Conservation (phyloP, 2,329 filamentous ascomycete genomes). For the Herpotrichia juniperi region DNA sequence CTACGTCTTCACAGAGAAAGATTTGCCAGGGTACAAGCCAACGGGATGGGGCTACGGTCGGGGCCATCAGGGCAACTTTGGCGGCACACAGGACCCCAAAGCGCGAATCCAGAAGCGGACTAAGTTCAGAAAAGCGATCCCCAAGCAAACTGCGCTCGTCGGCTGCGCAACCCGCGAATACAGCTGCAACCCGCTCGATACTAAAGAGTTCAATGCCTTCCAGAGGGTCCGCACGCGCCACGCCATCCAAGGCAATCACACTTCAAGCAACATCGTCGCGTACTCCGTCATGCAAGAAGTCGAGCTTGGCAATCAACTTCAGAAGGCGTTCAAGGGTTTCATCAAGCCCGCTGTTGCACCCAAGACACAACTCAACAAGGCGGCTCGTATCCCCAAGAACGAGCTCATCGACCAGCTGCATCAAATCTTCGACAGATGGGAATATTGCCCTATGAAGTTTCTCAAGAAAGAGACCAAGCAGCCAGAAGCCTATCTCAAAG, state of each 20-base stretch:
- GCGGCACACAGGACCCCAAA: constrained; percentile 37
- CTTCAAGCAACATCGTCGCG: constrained; percentile 32
- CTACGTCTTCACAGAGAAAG: constrained; percentile 91
- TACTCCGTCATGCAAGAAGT: constrained; percentile 23
- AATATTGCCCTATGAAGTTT: constrained; percentile 92
- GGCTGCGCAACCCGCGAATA: constrained; percentile 66
- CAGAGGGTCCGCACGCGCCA: constrained; percentile 49
- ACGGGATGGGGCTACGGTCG: constrained; percentile 35
- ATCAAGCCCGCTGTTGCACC: constrained; percentile 27
- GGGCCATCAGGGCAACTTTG: constrained; percentile 27
- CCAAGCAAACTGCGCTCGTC: constrained; percentile 59
- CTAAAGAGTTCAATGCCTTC: constrained; percentile 51
- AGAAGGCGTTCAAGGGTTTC: constrained; percentile 42
- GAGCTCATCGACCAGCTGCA: constrained; percentile 87
- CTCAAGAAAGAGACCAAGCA: constrained; percentile 80
- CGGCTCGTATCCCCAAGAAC: constrained; percentile 86
- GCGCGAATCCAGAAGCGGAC: constrained; percentile 40
- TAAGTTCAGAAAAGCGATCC: constrained; percentile 44
- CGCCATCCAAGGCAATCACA: constrained; percentile 50
- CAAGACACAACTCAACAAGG: constrained; percentile 66
- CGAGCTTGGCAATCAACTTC: constrained; percentile 23
- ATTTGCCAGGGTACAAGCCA: constrained; percentile 75
- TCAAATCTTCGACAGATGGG: constrained; percentile 80
- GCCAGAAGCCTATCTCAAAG: constrained; percentile 90
- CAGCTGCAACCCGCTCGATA: constrained; percentile 55